Evolutionary conservation across 345 rosid genomes (phyloP), one percentile per base, ranked within the genome.

Genomic region (Gossypium sturtianum): DNA sequence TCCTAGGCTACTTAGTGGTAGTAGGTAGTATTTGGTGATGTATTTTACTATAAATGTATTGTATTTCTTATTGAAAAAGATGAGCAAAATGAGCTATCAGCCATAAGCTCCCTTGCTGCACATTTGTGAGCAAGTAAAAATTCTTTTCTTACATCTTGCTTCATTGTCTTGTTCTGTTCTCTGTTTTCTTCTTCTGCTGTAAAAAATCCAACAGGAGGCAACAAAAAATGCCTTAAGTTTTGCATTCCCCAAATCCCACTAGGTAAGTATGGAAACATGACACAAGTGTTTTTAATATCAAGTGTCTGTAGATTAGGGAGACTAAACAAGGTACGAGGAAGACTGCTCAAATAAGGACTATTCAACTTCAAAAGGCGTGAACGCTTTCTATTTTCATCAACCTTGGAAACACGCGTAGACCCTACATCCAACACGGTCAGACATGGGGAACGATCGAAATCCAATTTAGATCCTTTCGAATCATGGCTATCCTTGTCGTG

Each of bases 261-360:
- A 29, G 25, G 48, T 29, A 38, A 11, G 48, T 49, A 1, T 9
- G 48, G 23, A 52, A 52, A 3, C 9, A 22, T 12, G 27, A 70
- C 43, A 17, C 73, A 3, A 7, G 48, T 29, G 7, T 17, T 29
- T 52, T 11, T 70, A 1, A 70, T 53, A 9, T 70, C 48, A 53
- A 53, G 62, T 22, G 61, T 70, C n/a, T 70, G 63, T 13, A 71
- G 51, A 38, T 54, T 41, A 38, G 44, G 49, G 12, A 71, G 74
- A 38, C 25, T 34, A 13, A 27, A 12, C 0, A 71, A 9, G 19
- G 74, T n/a, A n/a, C 25, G 11, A 10, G 73, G 63, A 38, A 71
- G 74, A 34, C 4, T 2, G 1, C 2, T 29, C 23, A 5, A 17
- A 7, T 7, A 53, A 53, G 49, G 34, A 54, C 1, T 0, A n/a